Conservation (phyloP, 768 basidiomycete genomes). For the Rhodotorula babjevae region DNA sequence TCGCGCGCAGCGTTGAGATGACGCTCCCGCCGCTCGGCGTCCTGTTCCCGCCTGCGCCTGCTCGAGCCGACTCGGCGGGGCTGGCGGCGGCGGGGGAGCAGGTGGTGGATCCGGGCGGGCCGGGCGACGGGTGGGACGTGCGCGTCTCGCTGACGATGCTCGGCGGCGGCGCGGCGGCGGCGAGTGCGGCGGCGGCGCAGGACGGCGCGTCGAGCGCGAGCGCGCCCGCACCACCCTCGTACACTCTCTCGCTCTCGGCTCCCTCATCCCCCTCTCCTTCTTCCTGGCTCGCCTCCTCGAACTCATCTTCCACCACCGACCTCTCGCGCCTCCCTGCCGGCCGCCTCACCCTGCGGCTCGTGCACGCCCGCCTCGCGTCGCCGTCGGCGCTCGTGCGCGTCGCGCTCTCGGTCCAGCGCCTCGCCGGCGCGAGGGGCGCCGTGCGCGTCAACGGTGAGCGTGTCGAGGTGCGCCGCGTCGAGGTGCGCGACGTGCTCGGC, state of each 20-base stretch:
- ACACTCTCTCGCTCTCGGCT: constrained; percentile 43
- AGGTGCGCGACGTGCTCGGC: constrained; percentile 60
- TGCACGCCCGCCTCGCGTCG: constrained; percentile 66
- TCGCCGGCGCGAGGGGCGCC: constrained; percentile 61
- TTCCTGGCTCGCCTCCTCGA: background rate
- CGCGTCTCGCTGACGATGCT: constrained; percentile 9
- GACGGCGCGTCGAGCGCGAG: background rate
- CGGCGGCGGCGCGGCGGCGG: constrained; percentile 5
- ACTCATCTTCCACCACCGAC: background rate
- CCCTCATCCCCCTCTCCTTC: background rate
- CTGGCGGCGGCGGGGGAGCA: background rate
- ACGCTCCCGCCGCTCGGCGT: constrained; percentile 78
- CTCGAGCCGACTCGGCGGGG: constrained; percentile 66
- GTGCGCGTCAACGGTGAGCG: constrained; percentile 82
- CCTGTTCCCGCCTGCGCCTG: constrained; percentile 68
- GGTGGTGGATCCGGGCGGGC: background rate
- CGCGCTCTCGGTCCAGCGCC: constrained; percentile 70
- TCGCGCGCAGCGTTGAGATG: constrained; percentile 56
- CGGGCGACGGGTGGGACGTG: constrained; percentile 31
- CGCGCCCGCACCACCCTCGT: constrained; percentile 21
- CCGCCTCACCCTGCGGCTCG: constrained; percentile 58
- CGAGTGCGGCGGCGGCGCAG: too few relatives aligned
- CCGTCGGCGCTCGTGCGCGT: constrained; percentile 77
- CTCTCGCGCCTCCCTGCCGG: too few relatives aligned
- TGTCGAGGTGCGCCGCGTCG: constrained; percentile 60